These are phyloP conservation scores for Eimeria tenella DNA, from an alignment of 169 alveolate genomes.

Conservation along the genomic window DNA sequence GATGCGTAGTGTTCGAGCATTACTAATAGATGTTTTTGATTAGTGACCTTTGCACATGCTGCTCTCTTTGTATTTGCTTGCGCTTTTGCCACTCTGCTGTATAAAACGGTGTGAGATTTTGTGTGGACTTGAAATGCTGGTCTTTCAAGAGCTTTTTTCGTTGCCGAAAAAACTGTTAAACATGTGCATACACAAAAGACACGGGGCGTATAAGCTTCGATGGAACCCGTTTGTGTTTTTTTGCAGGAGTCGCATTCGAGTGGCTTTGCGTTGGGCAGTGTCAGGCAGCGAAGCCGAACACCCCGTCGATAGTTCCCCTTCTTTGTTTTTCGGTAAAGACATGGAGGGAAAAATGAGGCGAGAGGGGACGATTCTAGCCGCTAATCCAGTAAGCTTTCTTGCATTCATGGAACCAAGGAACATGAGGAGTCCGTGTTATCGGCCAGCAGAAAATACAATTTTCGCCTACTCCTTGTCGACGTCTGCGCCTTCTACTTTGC, in stretches of 20 bases:
- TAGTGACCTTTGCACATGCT: neutral
- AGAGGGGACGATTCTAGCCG: neutral
- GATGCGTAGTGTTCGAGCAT: too few species aligned
- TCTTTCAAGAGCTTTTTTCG: neutral
- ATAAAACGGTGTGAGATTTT: too few species aligned
- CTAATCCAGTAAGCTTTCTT: neutral
- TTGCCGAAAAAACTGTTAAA: neutral
- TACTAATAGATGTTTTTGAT: too few species aligned
- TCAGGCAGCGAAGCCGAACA: neutral
- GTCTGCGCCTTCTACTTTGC: too few species aligned
- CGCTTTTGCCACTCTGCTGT: neutral
- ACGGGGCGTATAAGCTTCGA: neutral
- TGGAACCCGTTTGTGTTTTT: neutral
- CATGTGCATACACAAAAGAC: neutral
- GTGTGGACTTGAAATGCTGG: neutral
- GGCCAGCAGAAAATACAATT: too few species aligned
- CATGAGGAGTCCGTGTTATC: too few species aligned
- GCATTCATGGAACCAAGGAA: too few species aligned
- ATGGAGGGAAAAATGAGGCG: neutral
- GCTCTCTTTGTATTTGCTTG: neutral
- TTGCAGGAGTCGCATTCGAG: neutral
- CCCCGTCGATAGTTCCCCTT: too few species aligned
- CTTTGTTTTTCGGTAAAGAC: too few species aligned
- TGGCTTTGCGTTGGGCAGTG: conserved; percentile 10
- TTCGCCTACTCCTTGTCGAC: too few species aligned